Evolutionary conservation across 1,284 basidiomycete genomes (phyloP), one percentile per base, ranked within the genome.

Genomic region (Ceratobasidium sp.): DNA sequence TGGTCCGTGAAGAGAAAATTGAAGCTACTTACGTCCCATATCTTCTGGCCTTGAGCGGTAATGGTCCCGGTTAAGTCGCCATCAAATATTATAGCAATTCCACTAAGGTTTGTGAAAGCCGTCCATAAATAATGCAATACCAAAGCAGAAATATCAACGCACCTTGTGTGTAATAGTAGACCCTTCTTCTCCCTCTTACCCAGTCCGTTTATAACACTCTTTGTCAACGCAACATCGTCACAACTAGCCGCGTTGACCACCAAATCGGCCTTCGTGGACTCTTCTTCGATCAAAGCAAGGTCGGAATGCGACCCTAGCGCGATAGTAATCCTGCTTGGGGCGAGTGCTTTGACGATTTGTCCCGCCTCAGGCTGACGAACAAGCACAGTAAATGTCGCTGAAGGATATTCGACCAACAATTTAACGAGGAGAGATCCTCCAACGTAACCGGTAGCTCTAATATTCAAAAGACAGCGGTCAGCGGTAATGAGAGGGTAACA

Each of bases 231-330:
- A 0, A 79, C 40, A 44, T 81, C 76, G 44, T 82, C 81, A 9
- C 73, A 52, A 57, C 79, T 79, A 17, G 64, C 81, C 23, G 69
- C 20, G 64, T 82, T 82, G 65, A 82, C 2, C 0, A 81, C 78
- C 42, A 82, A 70, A 56, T 81, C 81, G 4, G 81, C 79, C 20
- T 54, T 62, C 10, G 73, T 75, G 12, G 80, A 77, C 20, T 79
- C 77, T 15, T 73, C 67, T 33, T 67, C 57, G 61, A 82, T 77
- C 15, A 79, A 57, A 3, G 78, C 79, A 7, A 44, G n/a, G 78
- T 82, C 77, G 12, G 77, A 68, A 50, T 80, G 80, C 20, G 61
- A 78, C 38, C 80, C 80, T 48, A 77, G 76, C 20, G 80, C 52
- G 33, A 79, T 77, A 26, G 57, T 68, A 6, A 78, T 73, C 17